Base-by-base conservation (phyloP, 2,329 filamentous ascomycete species). In the Corniculantispora saksenae region DNA sequence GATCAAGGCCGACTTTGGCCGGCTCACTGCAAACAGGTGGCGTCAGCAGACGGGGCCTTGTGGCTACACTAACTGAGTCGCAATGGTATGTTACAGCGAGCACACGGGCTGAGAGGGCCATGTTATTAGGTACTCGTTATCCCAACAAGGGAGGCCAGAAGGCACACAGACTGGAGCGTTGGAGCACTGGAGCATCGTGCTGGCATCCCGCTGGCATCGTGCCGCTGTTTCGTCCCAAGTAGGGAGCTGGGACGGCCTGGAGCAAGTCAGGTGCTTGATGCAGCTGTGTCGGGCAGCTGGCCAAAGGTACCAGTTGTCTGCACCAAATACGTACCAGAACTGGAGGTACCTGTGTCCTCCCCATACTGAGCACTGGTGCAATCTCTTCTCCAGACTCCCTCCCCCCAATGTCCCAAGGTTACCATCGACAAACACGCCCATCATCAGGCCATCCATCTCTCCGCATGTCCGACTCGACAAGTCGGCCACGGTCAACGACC, bases 11-110 rank as follows among this genome's bases (percentile, higher is more conserved):
- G 38, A 43, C 12, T 13, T 43, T 43, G 23, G 47, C n/a, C 47
- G 47, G n/a, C 8, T n/a, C 23, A 25, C 47, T 7, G 17, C 23
- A 10, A 4, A 3, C 60, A 32, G 45, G 35, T 27, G 38, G 50
- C 15, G 38, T 54, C 60, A 62, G 50, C 60, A 62, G 50, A 55
- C 51, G 23, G n/a, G n/a, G 38, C 19, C 60, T 27, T 62, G 38
- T 62, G 60, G 58, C 10, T 54, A 35, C 51, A 21, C 19, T 10
- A 19, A 55, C 12, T 43, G 38, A 43, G 38, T 13, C 10, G 17
- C 38, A 43, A 61, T 45, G 59, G 53, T 47, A 51, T 32, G 32
- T 32, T 32, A 32, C 32, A 32, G 32, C 10, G 32, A 32, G 10
- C 32, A 32, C 6, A 32, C 10, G 32, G n/a, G 32, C 32, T 5